A percentile compares a stretch with the other conserved stretches of the same genome.
These are phyloP conservation scores for Clavulina sp. DNA, from an alignment of 768 basidiomycete genomes.

Conservation along the genomic window DNA sequence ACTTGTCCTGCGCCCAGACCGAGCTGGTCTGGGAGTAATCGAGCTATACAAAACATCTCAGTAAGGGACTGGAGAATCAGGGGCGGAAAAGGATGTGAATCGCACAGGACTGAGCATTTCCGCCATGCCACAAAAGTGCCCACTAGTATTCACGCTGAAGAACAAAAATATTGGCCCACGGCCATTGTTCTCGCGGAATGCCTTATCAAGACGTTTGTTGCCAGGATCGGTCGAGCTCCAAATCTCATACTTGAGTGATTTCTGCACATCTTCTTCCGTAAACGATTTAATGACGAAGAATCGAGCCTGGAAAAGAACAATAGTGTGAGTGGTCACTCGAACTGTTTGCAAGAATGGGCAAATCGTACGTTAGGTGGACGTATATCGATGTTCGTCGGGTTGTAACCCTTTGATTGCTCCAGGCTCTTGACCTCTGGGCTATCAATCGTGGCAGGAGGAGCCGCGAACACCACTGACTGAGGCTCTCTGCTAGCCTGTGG, in stretches of 20 bases:
- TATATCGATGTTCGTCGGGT: constrained; percentile 69
- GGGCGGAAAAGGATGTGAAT: constrained; percentile 6
- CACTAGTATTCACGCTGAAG: constrained; percentile 95
- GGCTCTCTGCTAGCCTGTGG: constrained; percentile 5
- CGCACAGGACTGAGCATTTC: constrained; percentile 89
- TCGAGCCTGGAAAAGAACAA: constrained; percentile 37
- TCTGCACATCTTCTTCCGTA: constrained; percentile 98
- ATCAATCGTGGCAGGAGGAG: constrained; percentile 35
- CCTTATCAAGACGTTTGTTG: constrained; percentile 92
- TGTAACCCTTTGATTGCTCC: constrained; percentile 78
- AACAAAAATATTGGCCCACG: constrained; percentile 93
- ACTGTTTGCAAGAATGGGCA: constrained; percentile 1
- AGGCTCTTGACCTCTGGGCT: constrained; percentile 76
- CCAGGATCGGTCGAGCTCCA: constrained; percentile 97
- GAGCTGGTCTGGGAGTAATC: constrained; percentile 90
- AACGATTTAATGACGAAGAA: constrained; percentile 99
- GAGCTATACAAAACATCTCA: constrained; percentile 28
- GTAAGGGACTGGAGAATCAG: background rate
- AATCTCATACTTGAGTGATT: constrained; percentile 92
- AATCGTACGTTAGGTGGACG: constrained; percentile 52
- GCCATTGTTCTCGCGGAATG: constrained; percentile 86
- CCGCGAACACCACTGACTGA: background rate
- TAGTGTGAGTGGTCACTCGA: constrained; percentile 7
- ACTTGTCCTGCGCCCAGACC: constrained; percentile 99
- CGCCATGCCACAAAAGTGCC: constrained; percentile 97